phyloP scores from a whole-genome alignment of 169 alveolate genomes.

The Plasmodium adleri region DNA sequence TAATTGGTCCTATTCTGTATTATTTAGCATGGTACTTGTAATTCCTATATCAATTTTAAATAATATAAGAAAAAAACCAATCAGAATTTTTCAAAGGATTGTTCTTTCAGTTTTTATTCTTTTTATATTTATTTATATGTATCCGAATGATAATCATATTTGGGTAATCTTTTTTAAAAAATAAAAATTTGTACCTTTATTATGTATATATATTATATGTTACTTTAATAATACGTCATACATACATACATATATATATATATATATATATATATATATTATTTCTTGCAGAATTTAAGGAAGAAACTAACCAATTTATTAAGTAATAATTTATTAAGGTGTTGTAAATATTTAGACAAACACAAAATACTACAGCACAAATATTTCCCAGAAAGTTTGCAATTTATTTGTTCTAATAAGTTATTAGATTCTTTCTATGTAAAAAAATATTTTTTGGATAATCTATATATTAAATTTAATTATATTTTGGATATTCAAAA shows the following conservation, averaged over 20 bases:
- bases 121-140: conserved; percentile 13
- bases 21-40: conserved; percentile 39
- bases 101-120: conserved; percentile 41
- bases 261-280: conserved; percentile 1
- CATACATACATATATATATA: neutral
- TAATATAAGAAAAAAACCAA: conserved; percentile 7
- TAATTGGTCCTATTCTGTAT: conserved; percentile 70
- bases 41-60: conserved; percentile 63
- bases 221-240: too few species aligned
- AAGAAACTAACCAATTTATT: conserved; percentile 18
- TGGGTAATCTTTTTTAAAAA: conserved; percentile 16
- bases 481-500: conserved; percentile 30
- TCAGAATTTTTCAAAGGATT: conserved; percentile 18
- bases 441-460: conserved; percentile 57
- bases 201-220: too few species aligned
- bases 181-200: neutral
- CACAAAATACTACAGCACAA: conserved; percentile 2
- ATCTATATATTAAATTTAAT: conserved; percentile 54
- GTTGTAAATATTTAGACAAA: conserved; percentile 21
- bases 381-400: conserved; percentile 64
- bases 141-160: conserved; percentile 60
- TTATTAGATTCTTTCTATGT: conserved; percentile 27
- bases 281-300: conserved; percentile 20
- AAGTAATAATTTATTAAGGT: neutral
- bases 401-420: conserved; percentile 65